Base-by-base conservation (phyloP, 345 rosid genomes). In the Eucalyptus marginata region DNA sequence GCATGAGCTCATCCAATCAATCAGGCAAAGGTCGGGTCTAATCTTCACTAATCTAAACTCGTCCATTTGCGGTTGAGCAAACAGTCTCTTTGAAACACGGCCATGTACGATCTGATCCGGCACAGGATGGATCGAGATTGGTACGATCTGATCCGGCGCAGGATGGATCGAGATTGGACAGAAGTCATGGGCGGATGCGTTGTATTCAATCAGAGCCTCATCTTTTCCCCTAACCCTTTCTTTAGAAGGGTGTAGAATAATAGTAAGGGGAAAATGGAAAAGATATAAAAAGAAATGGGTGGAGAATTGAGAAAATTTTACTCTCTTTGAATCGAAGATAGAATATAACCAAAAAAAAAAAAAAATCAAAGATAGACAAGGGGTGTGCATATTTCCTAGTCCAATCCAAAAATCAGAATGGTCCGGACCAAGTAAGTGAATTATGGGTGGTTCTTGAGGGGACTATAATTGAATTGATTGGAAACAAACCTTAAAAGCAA, bases 381-480 rank as follows among this genome's bases (percentile, higher is more conserved):
- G 10, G 62, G 62, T 25, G 6, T 24, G 29, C 29, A 10, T 56
- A 24, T 4, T 22, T 56, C 29, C 6, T 24, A 3, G 1, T 22
- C 62, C 29, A 56, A 56, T 24, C 13, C 29, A 10, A 24, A 56
- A 56, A 56, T 9, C 0, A 10, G 13, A 56, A 24, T 56, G 13
- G 62, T 24, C 5, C 13, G 3, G 2, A 24, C 6, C 0, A 3
- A 56, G 27, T 56, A 2, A 56, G 0, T 22, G 12, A 24, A 22
- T 24, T 56, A 3, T 9, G 1, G 13, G 29, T 56, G 13, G 62
- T 10, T 56, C 62, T 56, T 24, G 29, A 56, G 1, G 29, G 29
- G 29, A 56, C 13, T 56, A 10, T 4, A 56, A 56, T 56, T 25
- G 29, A 25, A 56, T 25, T 24, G 62, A 22, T 24, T 56, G 6